Conservation (phyloP, 768 basidiomycete species). For the Cystofilobasidium macerans region DNA sequence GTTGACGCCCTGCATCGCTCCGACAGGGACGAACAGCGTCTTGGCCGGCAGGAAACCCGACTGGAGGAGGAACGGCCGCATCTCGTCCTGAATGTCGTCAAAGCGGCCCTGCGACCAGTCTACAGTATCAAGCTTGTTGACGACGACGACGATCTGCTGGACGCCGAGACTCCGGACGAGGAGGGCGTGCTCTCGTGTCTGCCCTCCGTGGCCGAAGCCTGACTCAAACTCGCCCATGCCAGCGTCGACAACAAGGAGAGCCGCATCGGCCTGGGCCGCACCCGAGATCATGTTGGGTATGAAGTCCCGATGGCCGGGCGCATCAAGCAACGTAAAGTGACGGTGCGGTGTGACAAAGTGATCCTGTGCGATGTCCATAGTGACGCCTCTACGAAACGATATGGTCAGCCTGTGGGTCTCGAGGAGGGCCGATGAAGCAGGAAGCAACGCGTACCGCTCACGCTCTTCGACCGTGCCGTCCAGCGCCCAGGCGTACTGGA, state of each 20-base stretch:
- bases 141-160: slow-evolving; percentile 74
- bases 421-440: not conserved
- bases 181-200: slow-evolving; percentile 86
- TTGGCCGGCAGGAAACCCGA: slow-evolving; percentile 74
- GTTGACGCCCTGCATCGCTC: slow-evolving; percentile 82
- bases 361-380: slow-evolving; percentile 90
- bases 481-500: slow-evolving; percentile 96
- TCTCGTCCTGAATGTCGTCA: slow-evolving; percentile 62
- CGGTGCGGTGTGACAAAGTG: slow-evolving; percentile 56
- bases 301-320: slow-evolving; percentile 94
- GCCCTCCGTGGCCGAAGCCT: slow-evolving; percentile 85
- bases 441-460: slow-evolving; percentile 54
- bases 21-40: slow-evolving; percentile 75
- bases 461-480: slow-evolving; percentile 89
- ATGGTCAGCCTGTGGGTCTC: not conserved
- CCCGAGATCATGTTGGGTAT: slow-evolving; percentile 99
- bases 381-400: slow-evolving; percentile 66
- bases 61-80: slow-evolving; percentile 72
- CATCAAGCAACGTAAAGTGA: slow-evolving; percentile 85
- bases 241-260: slow-evolving; percentile 84
- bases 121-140: slow-evolving; percentile 98
- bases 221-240: slow-evolving; percentile 87
- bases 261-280: slow-evolving; percentile 90
- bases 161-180: slow-evolving; percentile 88
- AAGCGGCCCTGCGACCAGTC: slow-evolving; percentile 72